These are phyloP conservation scores for Corynascus novoguineensis DNA, from an alignment of 495 filamentous ascomycete species.

Conservation along the genomic window DNA sequence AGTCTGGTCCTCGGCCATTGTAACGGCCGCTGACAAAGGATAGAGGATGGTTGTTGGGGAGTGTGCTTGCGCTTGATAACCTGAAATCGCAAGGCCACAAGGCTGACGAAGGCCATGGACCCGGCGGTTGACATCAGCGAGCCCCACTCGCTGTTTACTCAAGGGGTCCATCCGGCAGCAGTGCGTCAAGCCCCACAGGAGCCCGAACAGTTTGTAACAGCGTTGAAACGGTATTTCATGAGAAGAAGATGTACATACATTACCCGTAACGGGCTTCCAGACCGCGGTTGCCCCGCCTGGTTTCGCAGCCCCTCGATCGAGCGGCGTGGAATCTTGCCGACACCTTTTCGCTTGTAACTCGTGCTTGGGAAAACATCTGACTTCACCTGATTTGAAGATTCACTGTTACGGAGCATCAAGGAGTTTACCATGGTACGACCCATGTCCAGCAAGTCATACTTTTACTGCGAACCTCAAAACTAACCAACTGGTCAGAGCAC, in stretches of 20 bases:
- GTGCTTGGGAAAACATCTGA: too few species aligned
- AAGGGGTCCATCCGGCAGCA: too few species aligned
- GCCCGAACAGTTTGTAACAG: too few species aligned
- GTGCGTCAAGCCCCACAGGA: too few species aligned
- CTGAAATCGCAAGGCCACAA: too few species aligned
- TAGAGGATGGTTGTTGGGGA: not conserved
- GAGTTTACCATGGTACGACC: constrained; percentile 7
- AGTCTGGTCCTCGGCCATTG: not conserved
- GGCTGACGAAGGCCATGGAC: not conserved
- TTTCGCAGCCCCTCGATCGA: constrained; percentile 21
- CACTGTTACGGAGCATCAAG: not conserved
- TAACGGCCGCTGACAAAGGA: not conserved
- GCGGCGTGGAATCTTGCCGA: constrained; percentile 17
- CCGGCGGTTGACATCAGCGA: not conserved
- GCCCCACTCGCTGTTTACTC: not conserved
- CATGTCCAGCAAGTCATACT: not conserved
- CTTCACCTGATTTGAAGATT: not conserved
- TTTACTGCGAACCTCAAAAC: not conserved
- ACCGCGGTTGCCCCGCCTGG: constrained; percentile 4
- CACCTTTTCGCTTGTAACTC: constrained; percentile 2
- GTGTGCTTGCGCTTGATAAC: too few species aligned
- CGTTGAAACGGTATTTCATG: too few species aligned
- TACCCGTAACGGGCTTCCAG: not conserved
- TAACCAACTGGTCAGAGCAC: constrained; percentile 28
- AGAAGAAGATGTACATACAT: too few species aligned